Base-by-base conservation (phyloP, 768 basidiomycete genomes). In the Rubroboletus satanas region DNA sequence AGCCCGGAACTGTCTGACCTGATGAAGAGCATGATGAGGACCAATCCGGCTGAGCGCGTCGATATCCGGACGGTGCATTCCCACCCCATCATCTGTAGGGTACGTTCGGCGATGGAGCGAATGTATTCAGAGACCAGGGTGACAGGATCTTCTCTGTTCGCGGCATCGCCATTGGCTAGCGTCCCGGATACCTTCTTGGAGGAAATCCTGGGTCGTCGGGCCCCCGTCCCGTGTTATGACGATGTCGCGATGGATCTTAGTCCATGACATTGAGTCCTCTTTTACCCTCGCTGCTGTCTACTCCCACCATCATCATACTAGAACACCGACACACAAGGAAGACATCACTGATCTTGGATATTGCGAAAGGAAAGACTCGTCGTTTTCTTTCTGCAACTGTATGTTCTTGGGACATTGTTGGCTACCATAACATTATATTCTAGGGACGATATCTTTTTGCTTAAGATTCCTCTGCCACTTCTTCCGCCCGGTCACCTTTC, bases 11-110 rank as follows among this genome's bases (percentile, higher is more conserved):
- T 96, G 54, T 75, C 87, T 54, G 74, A 72, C 42, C 76, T 95
- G 62, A 82, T 96, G 62, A 79, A 73, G 65, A 75, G 78, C 56
- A 89, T 94, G 84, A 89, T 96, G 84, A 82, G 82, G 43, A 82
- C 83, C 0, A 83, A 88, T 48, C 85, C 92, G 3, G 72, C 67
- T 9, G 62, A 72, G 49, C 85, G 93, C 18, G 68, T 87, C 50
- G 75, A 74, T 17, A 79, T 86, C 32, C 73, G 76, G 44, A 78
- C 74, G 41, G 78, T 93, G 39, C 80, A 78, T 59, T 70, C 67
- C 12, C 84, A 94, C 66, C 77, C 79, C 9, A 77, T 90, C 28
- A 82, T 96, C 21, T 62, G 71, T 50, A 79, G 88, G 51, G 83
- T 85, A 36, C 78, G 89, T 46, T 70, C 63, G 52, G 73, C 71